Evolutionary conservation across 352 stramenopile species (phyloP).

Genomic region (Aphanomyces astaci): DNA sequence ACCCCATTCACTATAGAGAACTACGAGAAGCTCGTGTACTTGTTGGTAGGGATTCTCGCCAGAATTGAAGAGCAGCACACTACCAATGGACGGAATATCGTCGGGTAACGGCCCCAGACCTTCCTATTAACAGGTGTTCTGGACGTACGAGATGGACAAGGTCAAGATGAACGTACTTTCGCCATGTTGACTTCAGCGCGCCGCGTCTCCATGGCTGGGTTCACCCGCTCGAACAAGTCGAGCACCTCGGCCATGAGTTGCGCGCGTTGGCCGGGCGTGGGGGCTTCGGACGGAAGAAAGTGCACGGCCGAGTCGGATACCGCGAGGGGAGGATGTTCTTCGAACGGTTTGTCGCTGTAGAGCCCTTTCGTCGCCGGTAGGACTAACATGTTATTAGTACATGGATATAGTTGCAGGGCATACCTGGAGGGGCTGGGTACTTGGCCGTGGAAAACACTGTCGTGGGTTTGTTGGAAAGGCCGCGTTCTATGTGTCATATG

Average conservation of each 20-base stretch:
- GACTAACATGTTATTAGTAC: slow-evolving; percentile 24
- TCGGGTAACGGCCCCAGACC: slow-evolving; percentile 68
- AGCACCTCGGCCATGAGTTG: slow-evolving; percentile 76
- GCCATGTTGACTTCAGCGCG: slow-evolving; percentile 72
- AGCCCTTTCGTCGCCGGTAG: slow-evolving; percentile 62
- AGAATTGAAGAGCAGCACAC: slow-evolving; percentile 82
- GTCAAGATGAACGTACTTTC: too few relatives aligned
- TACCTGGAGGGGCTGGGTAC: slow-evolving; percentile 62
- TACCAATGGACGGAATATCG: slow-evolving; percentile 73
- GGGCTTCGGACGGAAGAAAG: slow-evolving; percentile 66
- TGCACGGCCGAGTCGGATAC: slow-evolving; percentile 74
- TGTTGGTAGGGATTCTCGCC: slow-evolving; percentile 84
- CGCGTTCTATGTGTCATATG: slow-evolving; percentile 42
- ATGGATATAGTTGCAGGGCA: too few relatives aligned
- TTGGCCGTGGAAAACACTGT: slow-evolving; percentile 86
- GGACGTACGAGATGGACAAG: too few relatives aligned
- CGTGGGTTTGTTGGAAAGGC: slow-evolving; percentile 75
- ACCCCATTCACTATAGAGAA: neutral
- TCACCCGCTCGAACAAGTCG: slow-evolving; percentile 80
- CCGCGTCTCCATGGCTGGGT: slow-evolving; percentile 63
- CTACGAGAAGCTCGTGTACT: slow-evolving; percentile 27
- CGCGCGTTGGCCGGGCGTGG: slow-evolving; percentile 57
- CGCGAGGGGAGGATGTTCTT: slow-evolving; percentile 57
- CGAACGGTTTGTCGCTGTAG: slow-evolving; percentile 79
- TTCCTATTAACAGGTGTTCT: too few relatives aligned